Conservation (phyloP, 164 flowering plant genomes). For the Magnolia changhungtana region DNA sequence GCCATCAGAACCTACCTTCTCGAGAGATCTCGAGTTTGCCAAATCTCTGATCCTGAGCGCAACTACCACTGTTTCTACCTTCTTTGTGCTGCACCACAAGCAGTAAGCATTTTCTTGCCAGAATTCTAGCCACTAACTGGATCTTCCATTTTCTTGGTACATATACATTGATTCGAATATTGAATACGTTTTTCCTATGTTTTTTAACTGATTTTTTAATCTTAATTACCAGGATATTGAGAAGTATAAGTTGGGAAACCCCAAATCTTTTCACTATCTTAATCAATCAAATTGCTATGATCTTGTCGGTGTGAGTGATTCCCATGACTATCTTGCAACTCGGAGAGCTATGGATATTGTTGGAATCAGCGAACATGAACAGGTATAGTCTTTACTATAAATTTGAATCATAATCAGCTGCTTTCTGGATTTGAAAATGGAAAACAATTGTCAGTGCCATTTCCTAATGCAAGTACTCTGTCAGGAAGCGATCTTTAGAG, state of each 20-base stretch:
- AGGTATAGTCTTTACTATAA: slow-evolving; percentile 40
- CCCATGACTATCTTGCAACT: slow-evolving; percentile 68
- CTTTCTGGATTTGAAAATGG: neutral
- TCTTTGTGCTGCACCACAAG: slow-evolving; percentile 82
- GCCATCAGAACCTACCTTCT: slow-evolving; percentile 83
- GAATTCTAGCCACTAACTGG: neutral
- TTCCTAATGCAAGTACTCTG: slow-evolving; percentile 6
- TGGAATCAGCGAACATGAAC: slow-evolving; percentile 71
- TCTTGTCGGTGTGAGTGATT: slow-evolving; percentile 64
- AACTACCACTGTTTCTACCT: slow-evolving; percentile 87
- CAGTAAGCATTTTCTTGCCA: slow-evolving; percentile 34
- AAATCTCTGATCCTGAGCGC: slow-evolving; percentile 84
- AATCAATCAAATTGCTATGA: slow-evolving; percentile 89
- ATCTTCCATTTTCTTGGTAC: neutral
- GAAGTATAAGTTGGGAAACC: slow-evolving; percentile 75
- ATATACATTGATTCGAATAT: slow-evolving; percentile 4
- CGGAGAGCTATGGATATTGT: slow-evolving; percentile 88
- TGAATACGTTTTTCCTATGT: neutral
- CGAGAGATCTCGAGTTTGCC: slow-evolving; percentile 93
- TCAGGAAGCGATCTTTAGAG: slow-evolving; percentile 84
- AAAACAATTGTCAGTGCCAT: neutral
- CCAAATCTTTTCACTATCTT: slow-evolving; percentile 81
- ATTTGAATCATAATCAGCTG: neutral
- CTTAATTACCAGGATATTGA: slow-evolving; percentile 49
- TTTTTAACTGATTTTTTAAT: neutral